Evolutionary conservation across 345 rosid species (phyloP).

Genomic region (Iberis pinnata): DNA sequence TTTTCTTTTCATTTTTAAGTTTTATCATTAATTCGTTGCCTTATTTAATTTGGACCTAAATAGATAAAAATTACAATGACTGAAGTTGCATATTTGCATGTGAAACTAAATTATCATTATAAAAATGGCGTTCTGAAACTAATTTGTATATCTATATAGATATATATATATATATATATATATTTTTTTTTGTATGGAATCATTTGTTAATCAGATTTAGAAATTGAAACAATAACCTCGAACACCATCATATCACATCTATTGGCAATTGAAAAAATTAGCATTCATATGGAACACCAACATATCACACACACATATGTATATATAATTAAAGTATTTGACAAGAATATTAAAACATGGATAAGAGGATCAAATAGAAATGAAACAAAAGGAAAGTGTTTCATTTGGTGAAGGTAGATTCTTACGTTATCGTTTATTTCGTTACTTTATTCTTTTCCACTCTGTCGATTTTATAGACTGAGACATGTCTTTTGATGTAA

Average conservation of each 20-base stretch:
- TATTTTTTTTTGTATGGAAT: too few species aligned
- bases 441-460: neutral
- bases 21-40: constrained; percentile 10
- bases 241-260: neutral
- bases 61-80: neutral
- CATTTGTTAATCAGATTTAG: too few species aligned
- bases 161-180: too few species aligned
- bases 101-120: too few species aligned
- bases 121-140: too few species aligned
- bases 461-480: neutral
- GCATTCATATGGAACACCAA: neutral
- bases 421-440: constrained; percentile 14
- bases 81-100: neutral
- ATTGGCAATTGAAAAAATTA: neutral
- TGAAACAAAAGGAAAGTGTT: constrained; percentile 11
- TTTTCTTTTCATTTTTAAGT: constrained; percentile 11
- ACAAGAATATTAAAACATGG: constrained; percentile 2
- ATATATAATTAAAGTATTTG: neutral
- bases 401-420: constrained; percentile 25
- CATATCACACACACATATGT: neutral
- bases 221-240: neutral
- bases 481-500: constrained; percentile 13
- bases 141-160: too few species aligned
- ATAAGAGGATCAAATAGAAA: constrained; percentile 3
- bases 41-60: constrained; percentile 5